phyloP scores from a whole-genome alignment of 495 filamentous ascomycete genomes.

The Articulospora tetracladia region DNA sequence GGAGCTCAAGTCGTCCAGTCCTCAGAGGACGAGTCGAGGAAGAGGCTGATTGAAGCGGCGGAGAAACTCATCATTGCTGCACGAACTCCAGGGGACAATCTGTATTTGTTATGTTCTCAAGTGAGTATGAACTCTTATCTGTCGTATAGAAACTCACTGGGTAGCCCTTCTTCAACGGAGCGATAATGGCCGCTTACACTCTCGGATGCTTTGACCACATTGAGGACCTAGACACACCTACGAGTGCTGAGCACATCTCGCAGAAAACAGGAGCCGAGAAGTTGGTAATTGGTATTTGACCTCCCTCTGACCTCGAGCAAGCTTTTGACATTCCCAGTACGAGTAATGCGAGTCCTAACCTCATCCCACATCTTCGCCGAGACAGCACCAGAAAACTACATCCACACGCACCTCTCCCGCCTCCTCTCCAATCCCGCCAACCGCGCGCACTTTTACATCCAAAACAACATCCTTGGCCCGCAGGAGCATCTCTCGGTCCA shows the following conservation, averaged over 20 bases:
- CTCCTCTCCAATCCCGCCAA: background rate
- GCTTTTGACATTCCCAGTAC: background rate
- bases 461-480: conserved; percentile 2
- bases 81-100: conserved; percentile 9
- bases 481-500: background rate
- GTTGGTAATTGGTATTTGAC: background rate
- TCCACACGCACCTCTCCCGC: background rate
- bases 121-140: background rate
- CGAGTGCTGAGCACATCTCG: conserved; percentile 1
- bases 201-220: conserved; percentile 4
- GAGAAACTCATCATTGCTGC: conserved; percentile 7
- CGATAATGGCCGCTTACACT: conserved; percentile 3
- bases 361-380: conserved; percentile 3
- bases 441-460: conserved; percentile 2
- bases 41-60: background rate
- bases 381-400: background rate
- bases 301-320: background rate
- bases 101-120: conserved; percentile 1
- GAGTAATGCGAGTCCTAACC: conserved; percentile 9
- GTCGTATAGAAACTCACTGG: no score
- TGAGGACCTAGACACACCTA: background rate
- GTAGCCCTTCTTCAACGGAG: conserved; percentile 4
- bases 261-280: conserved; percentile 2
- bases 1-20: background rate
- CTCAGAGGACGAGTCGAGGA: background rate